phyloP scores from a whole-genome alignment of 2,329 filamentous ascomycete species.

The Stylonectria norvegica region DNA sequence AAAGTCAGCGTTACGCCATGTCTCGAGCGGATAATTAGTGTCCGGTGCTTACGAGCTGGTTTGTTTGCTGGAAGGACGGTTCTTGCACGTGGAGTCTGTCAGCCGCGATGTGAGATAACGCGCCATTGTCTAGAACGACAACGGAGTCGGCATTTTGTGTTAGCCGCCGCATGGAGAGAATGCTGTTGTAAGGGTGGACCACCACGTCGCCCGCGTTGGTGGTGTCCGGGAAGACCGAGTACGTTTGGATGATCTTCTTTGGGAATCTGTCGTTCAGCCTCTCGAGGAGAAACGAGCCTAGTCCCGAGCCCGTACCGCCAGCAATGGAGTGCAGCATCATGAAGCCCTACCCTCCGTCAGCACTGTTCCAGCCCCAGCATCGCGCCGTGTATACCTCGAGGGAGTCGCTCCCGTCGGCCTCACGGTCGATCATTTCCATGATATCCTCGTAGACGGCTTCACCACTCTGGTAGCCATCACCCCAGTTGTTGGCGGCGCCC shows the following conservation, averaged over 20 bases:
- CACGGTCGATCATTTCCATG: constrained; percentile 98
- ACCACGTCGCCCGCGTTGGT: constrained; percentile 86
- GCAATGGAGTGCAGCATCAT: constrained; percentile 99
- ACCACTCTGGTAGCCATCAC: constrained; percentile 89
- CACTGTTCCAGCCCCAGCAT: not conserved
- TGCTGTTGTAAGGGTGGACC: constrained; percentile 96
- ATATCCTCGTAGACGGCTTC: constrained; percentile 93
- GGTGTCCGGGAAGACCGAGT: constrained; percentile 96
- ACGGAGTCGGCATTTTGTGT: constrained; percentile 97
- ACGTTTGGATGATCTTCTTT: constrained; percentile 98
- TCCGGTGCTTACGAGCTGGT: constrained; percentile 68
- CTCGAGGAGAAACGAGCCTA: constrained; percentile 92
- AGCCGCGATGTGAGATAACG: constrained; percentile 87
- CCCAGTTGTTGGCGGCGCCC: constrained; percentile 98
- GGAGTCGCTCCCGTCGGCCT: constrained; percentile 96
- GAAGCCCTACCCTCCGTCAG: constrained; percentile 64
- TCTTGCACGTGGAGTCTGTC: constrained; percentile 93
- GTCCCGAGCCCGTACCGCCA: constrained; percentile 91
- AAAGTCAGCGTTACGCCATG: constrained; percentile 9
- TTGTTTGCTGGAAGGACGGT: constrained; percentile 95
- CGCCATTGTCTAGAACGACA: constrained; percentile 94
- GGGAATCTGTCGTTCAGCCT: constrained; percentile 95
- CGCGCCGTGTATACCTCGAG: constrained; percentile 57
- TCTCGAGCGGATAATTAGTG: not conserved
- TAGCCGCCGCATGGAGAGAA: constrained; percentile 84